A percentile compares a stretch with the other conserved stretches of the same genome.
Conservation (phyloP, 345 rosid species). For the Ceriops decandra region DNA sequence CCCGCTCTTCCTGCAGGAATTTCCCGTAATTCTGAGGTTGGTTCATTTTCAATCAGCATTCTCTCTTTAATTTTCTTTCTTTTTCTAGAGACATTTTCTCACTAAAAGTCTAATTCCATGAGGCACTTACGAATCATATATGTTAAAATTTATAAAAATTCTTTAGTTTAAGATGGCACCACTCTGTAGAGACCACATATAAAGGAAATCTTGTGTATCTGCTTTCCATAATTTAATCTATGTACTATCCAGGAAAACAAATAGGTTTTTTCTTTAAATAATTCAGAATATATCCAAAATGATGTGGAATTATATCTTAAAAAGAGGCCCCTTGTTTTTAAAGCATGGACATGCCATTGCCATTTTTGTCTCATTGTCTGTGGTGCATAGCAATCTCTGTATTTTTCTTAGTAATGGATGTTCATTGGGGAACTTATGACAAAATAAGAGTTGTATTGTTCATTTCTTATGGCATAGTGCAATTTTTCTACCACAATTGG, state of each 20-base stretch:
- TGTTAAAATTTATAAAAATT: too few species aligned
- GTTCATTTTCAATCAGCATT: constrained; percentile 3
- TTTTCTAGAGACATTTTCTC: background rate
- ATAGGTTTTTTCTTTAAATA: too few species aligned
- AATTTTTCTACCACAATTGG: background rate
- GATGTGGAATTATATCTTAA: background rate
- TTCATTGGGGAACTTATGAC: too few species aligned
- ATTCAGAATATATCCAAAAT: background rate
- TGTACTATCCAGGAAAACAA: too few species aligned
- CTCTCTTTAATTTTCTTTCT: background rate
- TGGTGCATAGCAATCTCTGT: background rate
- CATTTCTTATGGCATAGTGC: background rate
- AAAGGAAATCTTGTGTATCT: too few species aligned
- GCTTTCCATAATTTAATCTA: too few species aligned
- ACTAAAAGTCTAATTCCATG: background rate
- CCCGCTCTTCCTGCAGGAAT: constrained; percentile 66
- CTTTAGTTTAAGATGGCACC: too few species aligned
- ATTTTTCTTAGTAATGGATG: too few species aligned
- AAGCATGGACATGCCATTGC: background rate
- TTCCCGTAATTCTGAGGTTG: constrained; percentile 68
- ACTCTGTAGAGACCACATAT: too few species aligned
- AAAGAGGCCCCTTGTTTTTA: background rate
- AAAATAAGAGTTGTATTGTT: too few species aligned
- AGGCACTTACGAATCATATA: too few species aligned
- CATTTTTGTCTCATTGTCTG: background rate